Conservation (phyloP, 495 filamentous ascomycete genomes). For the Podospora pseudopauciseta region DNA sequence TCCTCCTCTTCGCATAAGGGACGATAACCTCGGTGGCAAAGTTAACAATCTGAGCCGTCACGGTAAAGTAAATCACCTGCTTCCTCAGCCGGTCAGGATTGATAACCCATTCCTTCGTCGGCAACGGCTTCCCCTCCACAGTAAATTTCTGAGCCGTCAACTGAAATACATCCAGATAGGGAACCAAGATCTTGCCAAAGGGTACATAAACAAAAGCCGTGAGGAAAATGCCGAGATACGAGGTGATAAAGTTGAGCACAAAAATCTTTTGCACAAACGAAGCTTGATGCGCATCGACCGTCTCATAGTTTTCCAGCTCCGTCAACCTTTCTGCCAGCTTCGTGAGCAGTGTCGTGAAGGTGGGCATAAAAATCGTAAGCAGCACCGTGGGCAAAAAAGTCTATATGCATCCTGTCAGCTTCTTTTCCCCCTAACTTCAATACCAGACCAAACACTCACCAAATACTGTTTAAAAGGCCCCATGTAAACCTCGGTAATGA, state of each 20-base stretch:
- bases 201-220: constrained; percentile 97
- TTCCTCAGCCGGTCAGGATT: constrained; percentile 81
- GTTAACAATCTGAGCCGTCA: constrained; percentile 90
- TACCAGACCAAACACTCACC: constrained; percentile 47
- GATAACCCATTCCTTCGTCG: constrained; percentile 69
- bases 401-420: constrained; percentile 46
- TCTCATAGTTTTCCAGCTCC: constrained; percentile 90
- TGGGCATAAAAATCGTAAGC: constrained; percentile 74
- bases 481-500: constrained; percentile 89
- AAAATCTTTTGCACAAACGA: constrained; percentile 89
- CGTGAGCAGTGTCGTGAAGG: constrained; percentile 71
- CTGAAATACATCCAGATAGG: constrained; percentile 83
- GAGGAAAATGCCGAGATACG: constrained; percentile 85
- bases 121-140: constrained; percentile 63
- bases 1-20: constrained; percentile 74
- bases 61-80: constrained; percentile 95
- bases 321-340: constrained; percentile 75
- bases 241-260: constrained; percentile 95
- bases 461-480: constrained; percentile 83
- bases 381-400: constrained; percentile 85
- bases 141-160: constrained; percentile 72
- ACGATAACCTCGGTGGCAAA: constrained; percentile 83
- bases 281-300: constrained; percentile 67
- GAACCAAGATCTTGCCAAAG: constrained; percentile 81
- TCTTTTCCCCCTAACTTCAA: not conserved